Percentiles rank a stretch among this genome's conserved stretches.
Evolutionary conservation across 495 filamentous ascomycete genomes (phyloP).

Genomic region (Penicillium daleae): DNA sequence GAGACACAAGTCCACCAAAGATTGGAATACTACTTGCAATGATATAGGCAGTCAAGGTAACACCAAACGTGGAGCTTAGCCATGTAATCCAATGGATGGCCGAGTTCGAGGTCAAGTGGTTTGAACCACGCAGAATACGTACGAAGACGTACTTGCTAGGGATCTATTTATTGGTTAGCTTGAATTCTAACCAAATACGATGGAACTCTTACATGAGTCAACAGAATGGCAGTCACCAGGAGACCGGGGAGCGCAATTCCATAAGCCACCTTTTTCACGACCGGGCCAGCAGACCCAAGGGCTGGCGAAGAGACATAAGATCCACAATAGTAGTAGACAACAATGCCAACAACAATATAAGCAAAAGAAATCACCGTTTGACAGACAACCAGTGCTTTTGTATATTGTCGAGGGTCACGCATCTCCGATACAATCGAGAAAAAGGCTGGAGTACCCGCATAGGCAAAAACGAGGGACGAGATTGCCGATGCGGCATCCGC

Average conservation of each 20-base stretch:
- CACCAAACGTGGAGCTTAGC: constrained; percentile 56
- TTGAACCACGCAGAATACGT: constrained; percentile 54
- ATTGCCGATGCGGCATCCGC: constrained; percentile 57
- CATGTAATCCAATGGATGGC: constrained; percentile 60
- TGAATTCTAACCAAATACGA: constrained; percentile 24
- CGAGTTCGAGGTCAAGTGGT: constrained; percentile 59
- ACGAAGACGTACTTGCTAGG: constrained; percentile 61
- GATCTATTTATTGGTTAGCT: neutral
- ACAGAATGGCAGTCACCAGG: constrained; percentile 32
- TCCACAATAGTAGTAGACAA: constrained; percentile 74
- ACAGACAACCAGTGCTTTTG: constrained; percentile 55
- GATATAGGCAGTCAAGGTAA: constrained; percentile 65
- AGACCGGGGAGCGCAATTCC: constrained; percentile 69
- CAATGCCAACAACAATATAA: constrained; percentile 65
- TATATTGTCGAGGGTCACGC: constrained; percentile 64
- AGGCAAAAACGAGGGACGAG: constrained; percentile 70
- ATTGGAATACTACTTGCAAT: constrained; percentile 72
- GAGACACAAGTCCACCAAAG: constrained; percentile 64
- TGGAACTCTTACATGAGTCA: constrained; percentile 30
- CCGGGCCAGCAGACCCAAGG: constrained; percentile 61
- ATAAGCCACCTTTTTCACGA: constrained; percentile 70
- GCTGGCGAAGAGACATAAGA: constrained; percentile 67
- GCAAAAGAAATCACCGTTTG: constrained; percentile 55
- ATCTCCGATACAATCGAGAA: constrained; percentile 77
- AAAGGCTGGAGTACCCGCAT: constrained; percentile 62